phyloP scores from a whole-genome alignment of 805 yeast species.

The Grigorovia transvaalensis region DNA sequence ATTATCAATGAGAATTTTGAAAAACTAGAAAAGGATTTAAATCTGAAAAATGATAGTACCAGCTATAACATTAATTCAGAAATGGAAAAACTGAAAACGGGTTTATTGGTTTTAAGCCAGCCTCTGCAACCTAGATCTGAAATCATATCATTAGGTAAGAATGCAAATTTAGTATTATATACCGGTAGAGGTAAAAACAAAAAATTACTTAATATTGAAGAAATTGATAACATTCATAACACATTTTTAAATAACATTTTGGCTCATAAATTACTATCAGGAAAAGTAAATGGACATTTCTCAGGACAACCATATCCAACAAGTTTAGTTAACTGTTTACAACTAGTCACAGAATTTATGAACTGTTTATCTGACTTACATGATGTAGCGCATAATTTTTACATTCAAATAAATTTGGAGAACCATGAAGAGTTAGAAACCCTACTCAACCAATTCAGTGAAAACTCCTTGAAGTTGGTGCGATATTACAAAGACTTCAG shows the following conservation, averaged over 20 bases:
- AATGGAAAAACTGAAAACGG: conserved; percentile 12
- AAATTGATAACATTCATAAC: conserved; percentile 33
- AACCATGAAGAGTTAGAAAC: conserved; percentile 16
- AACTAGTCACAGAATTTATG: conserved; percentile 32
- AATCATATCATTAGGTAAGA: not conserved
- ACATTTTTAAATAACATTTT: conserved; percentile 22
- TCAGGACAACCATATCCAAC: conserved; percentile 34
- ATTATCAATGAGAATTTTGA: conserved; percentile 26
- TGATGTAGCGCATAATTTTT: conserved; percentile 27
- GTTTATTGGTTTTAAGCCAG: conserved; percentile 19
- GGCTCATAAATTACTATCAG: conserved; percentile 16
- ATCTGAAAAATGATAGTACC: conserved; percentile 29
- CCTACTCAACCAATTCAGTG: conserved; percentile 26
- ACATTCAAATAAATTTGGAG: conserved; percentile 23
- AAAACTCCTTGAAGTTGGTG: conserved; percentile 34
- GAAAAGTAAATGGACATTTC: conserved; percentile 22
- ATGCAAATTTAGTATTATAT: conserved; percentile 1
- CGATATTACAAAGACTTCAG: conserved; percentile 37
- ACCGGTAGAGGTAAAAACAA: not conserved
- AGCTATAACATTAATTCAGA: conserved; percentile 19
- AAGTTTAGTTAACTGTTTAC: conserved; percentile 32
- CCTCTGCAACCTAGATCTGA: conserved; percentile 23
- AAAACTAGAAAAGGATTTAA: conserved; percentile 27
- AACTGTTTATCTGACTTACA: conserved; percentile 31
- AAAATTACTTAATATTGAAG: conserved; percentile 35